Evolutionary conservation across 345 rosid species (phyloP), one percentile per base, ranked within the genome.

Genomic region (Gossypium anomalum): DNA sequence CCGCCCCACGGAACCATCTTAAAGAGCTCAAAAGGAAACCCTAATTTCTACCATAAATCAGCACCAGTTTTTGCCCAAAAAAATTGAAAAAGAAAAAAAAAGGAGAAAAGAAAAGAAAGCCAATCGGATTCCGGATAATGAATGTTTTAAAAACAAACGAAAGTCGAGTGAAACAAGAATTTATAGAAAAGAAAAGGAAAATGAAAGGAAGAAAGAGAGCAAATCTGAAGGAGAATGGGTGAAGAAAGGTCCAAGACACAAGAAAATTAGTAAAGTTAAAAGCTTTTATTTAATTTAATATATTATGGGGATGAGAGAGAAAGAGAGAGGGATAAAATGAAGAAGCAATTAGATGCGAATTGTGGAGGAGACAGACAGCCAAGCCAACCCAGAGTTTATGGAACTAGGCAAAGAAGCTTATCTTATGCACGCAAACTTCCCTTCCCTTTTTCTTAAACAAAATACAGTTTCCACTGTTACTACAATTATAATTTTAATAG

Each of bases 1-100:
- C 99, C 99, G 61, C 96, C 87, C 96, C 96, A 92, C 4, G 97
- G 99, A 80, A 92, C 75, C 97, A 86, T 88, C 76, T 70, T 78
- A 72, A 63, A 48, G 12, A 65, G 34, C 45, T 45, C 71, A 55
- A 15, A 74, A 62, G 3, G 25, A 71, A 77, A 67, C 71, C 74
- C 82, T 70, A 65, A 44, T 53, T 43, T 60, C 60, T 19, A 23
- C 13, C 27, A 19, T 11, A 55, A 34, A 19, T 17, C 15, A 25
- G 57, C 57, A 48, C 19, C 41, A 47, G n/a, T 15, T 22, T 19
- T 20, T 44, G 1, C 1, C 41, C 1, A 34, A 27, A 20, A 1
- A 5, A 14, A 9, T 57, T 57, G 12, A 55, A 22, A 55, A 55
- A 8, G 38, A 34, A 34, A 34, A 20, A 20, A 2, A 66, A 43